These are phyloP conservation scores for Cucumis melo DNA, from an alignment of 306 rosid species.

Conservation along the genomic window DNA sequence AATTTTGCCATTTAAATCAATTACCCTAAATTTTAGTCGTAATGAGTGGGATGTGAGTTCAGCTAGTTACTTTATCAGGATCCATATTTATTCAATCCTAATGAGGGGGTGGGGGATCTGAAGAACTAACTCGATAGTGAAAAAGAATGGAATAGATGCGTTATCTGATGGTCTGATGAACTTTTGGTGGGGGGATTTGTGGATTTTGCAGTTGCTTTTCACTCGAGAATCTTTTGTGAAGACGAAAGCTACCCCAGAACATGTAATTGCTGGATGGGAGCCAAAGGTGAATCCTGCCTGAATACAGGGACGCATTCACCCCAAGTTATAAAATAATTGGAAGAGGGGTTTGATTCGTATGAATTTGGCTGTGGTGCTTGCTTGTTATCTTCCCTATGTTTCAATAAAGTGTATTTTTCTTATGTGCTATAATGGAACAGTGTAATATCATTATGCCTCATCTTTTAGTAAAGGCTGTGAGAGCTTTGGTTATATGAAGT, in stretches of 20 bases:
- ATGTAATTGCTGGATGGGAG: slow-evolving; percentile 79
- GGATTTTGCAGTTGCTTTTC: slow-evolving; percentile 17
- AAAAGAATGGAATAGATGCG: no score
- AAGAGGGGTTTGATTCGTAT: not conserved
- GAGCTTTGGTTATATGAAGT: no score
- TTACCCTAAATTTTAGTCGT: not conserved
- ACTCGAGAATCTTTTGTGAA: slow-evolving; percentile 49
- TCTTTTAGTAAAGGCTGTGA: not conserved
- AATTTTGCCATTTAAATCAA: no score
- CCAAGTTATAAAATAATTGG: not conserved
- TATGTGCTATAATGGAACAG: not conserved
- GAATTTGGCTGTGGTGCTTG: not conserved
- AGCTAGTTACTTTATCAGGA: not conserved
- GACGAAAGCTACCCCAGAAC: slow-evolving; percentile 39
- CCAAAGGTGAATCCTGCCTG: slow-evolving; percentile 68
- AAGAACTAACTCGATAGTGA: no score
- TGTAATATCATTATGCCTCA: not conserved
- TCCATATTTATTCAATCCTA: not conserved
- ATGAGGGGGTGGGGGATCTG: no score
- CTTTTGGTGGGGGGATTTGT: not conserved
- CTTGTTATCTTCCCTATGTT: not conserved
- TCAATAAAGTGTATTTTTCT: not conserved
- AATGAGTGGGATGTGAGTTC: not conserved
- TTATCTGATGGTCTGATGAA: no score
- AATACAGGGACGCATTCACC: slow-evolving; percentile 17